phyloP scores from a whole-genome alignment of 805 yeast genomes.

The Soucietia sequanensis region DNA sequence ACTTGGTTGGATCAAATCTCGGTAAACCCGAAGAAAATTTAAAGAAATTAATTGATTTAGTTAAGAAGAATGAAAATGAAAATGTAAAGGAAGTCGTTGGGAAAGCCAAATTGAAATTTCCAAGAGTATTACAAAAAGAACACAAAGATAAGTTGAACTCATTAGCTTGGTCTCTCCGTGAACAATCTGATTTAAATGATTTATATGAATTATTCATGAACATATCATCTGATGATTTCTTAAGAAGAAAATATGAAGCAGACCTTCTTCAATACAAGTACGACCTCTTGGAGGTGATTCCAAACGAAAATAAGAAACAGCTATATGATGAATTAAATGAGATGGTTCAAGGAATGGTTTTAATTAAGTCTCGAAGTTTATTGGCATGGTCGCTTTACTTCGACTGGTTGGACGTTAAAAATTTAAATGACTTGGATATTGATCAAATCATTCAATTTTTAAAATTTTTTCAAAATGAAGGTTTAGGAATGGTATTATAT shows the following conservation, averaged over 20 bases:
- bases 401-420: conserved; percentile 66
- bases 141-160: conserved; percentile 36
- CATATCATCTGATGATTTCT: conserved; percentile 55
- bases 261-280: conserved; percentile 56
- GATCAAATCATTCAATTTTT: conserved; percentile 50
- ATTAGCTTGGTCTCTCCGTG: conserved; percentile 47
- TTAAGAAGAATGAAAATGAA: conserved; percentile 39
- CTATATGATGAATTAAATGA: conserved; percentile 46
- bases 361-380: conserved; percentile 58
- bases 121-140: conserved; percentile 41
- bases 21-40: conserved; percentile 48
- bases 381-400: conserved; percentile 72
- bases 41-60: conserved; percentile 40
- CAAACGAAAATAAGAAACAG: conserved; percentile 45
- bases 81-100: conserved; percentile 41
- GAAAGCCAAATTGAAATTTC: conserved; percentile 49
- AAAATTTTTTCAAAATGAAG: conserved; percentile 54
- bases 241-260: conserved; percentile 60
- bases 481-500: conserved; percentile 59
- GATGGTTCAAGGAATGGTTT: conserved; percentile 69
- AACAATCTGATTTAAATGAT: conserved; percentile 49
- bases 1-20: conserved; percentile 42
- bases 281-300: conserved; percentile 52
- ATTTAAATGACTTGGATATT: conserved; percentile 48
- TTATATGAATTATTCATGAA: conserved; percentile 59